Evolutionary conservation across 176 grass and related monocot genomes (phyloP), one percentile per base, ranked within the genome.

Genomic region (Tillandsia leiboldiana): DNA sequence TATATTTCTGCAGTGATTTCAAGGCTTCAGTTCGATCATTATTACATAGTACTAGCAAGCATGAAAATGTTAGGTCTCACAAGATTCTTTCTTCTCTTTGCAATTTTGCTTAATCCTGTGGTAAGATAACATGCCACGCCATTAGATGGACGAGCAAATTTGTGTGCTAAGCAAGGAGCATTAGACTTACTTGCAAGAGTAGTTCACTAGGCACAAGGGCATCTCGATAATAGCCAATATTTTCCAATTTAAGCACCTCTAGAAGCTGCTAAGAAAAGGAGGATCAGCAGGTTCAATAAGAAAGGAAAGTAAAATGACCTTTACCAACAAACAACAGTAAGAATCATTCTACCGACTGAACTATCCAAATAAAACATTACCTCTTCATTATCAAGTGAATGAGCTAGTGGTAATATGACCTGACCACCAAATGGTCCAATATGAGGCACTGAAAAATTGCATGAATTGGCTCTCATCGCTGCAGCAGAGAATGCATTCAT

Each of bases 401-500:
- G 85, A 53, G 85, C 89, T 29, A 80, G 64, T 74, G 89, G 85
- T 63, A 88, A 79, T 75, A 91, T 88, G 29, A 85, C 89, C 61
- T 85, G 89, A 47, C 79, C 85, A 72, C 82, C 79, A 51, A 87
- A 85, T 76, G 80, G 75, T 54, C 82, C 82, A 20, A 81, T 59
- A 3, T 59, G 78, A 65, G 84, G 74, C 72, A 81, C 65, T 12
- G 85, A 75, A 65, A 84, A 75, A 72, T 76, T 83, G 73, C 79
- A 83, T 61, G 84, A 81, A 70, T 79, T 80, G 2, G 79, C 82
- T 79, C 82, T 88, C 68, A 80, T 72, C 8, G 82, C 82, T 2
- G 79, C 84, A 62, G 89, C 89, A 75, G 87, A 88, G 56, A 85
- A 91, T 10, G 76, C 82, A 62, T 91, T 85, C 62, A 91, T 70